Evolutionary conservation across 306 rosid genomes (phyloP), one percentile per base, ranked within the genome.

Genomic region (Sindora glabra): DNA sequence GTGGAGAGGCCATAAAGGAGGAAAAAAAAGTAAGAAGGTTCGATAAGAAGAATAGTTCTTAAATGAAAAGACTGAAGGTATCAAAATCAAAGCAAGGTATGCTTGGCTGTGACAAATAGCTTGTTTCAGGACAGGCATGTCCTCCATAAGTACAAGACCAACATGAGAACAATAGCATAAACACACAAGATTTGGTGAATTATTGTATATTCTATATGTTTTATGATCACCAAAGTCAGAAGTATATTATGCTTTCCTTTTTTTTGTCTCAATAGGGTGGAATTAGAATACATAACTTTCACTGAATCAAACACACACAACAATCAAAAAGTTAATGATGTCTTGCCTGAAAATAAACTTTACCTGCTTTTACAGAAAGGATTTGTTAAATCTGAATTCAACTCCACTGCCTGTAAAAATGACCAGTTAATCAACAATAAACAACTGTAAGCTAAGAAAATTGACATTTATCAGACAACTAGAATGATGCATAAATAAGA

Each of bases 1-100:
- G 83, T 85, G 96, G 96, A 87, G 83, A 79, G 76, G 4, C 89
- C 91, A 84, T 77, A 79, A 48, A 62, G 48, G n/a, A n/a, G n/a
- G n/a, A n/a, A n/a, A n/a, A 67, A 54, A 76, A 70, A 68, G 78
- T 37, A 8, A 42, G 56, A 79, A 84, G 81, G 79, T 86, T 80
- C 80, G 56, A 57, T 62, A 49, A 73, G 55, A 71, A 68, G 69
- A 79, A 81, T 77, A 49, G 73, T 83, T 73, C 62, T 48, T 46
- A 44, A 53, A 67, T 48, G 69, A 77, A 77, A 77, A 68, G 82
- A 77, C 72, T 67, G 2, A 59, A 55, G 58, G 83, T 58, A 84
- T 81, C 83, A 69, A 73, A 8, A n/a, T n/a, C n/a, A n/a, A n/a
- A n/a, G n/a, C n/a, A n/a, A n/a, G n/a, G 56, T 76, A 58, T 55